phyloP scores from a whole-genome alignment of 768 basidiomycete genomes.

The Boletus patriciae region DNA sequence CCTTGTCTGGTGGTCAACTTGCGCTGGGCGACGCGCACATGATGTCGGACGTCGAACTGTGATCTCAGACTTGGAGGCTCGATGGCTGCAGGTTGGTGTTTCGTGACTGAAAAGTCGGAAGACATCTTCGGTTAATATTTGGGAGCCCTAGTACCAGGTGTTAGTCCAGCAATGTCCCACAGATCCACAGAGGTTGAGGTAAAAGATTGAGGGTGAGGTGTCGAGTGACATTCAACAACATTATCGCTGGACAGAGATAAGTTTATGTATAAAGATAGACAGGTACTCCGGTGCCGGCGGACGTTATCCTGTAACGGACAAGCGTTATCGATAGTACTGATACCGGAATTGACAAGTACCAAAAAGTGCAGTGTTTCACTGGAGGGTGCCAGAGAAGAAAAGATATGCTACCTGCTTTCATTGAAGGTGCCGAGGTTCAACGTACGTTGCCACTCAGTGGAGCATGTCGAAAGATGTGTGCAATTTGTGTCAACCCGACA shows the following conservation, averaged over 20 bases:
- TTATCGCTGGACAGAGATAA: background rate
- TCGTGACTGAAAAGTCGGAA: constrained; percentile 11
- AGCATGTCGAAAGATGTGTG: background rate
- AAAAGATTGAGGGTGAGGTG: background rate
- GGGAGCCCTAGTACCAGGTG: too few relatives aligned
- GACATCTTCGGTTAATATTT: constrained; percentile 11
- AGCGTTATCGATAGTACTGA: background rate
- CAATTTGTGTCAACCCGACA: too few relatives aligned
- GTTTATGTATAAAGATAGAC: background rate
- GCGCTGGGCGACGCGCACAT: constrained; percentile 16
- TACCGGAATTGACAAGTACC: too few relatives aligned
- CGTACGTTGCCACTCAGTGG: too few relatives aligned
- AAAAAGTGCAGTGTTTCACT: too few relatives aligned
- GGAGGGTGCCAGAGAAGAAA: too few relatives aligned
- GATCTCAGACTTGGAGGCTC: constrained; percentile 12
- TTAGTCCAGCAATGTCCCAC: background rate
- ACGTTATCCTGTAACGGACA: background rate
- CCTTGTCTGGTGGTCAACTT: constrained; percentile 57
- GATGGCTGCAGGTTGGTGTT: constrained; percentile 18
- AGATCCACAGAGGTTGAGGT: background rate
- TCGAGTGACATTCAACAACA: background rate
- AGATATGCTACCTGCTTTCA: too few relatives aligned
- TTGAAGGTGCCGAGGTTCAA: too few relatives aligned
- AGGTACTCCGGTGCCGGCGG: too few relatives aligned
- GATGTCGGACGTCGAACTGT: constrained; percentile 5